Evolutionary conservation across 495 filamentous ascomycete species (phyloP).

Genomic region (Lasiosphaeria hispida): DNA sequence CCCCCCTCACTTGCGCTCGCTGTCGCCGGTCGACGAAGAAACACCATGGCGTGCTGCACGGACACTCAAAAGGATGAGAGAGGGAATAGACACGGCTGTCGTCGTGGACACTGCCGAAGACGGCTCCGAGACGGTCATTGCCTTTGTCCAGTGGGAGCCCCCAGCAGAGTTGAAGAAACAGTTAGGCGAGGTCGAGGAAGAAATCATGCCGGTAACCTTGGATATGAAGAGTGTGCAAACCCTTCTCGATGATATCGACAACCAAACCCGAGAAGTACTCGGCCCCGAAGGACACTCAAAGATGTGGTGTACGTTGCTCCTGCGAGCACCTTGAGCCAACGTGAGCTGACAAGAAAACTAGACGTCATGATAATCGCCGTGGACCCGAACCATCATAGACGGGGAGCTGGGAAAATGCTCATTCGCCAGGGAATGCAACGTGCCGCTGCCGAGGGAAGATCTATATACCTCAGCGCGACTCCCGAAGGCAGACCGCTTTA

Average conservation of each 20-base stretch:
- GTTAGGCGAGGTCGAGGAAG: not conserved
- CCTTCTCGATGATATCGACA: conserved; percentile 1
- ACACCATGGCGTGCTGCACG: conserved; percentile 19
- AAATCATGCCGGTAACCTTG: conserved; percentile 4
- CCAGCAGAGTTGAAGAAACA: conserved; percentile 1
- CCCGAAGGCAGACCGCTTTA: conserved; percentile 22
- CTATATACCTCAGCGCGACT: conserved; percentile 20
- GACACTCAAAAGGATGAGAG: conserved; percentile 13
- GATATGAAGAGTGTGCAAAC: conserved; percentile 7
- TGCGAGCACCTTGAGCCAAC: not conserved
- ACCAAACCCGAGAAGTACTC: conserved; percentile 10
- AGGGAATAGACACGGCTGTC: conserved; percentile 21
- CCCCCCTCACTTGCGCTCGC: conserved; percentile 16
- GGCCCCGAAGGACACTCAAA: conserved; percentile 19
- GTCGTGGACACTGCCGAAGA: conserved; percentile 20
- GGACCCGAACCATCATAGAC: conserved; percentile 23
- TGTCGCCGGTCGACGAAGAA: conserved; percentile 16
- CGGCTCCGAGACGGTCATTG: conserved; percentile 13
- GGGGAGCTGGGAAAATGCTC: conserved; percentile 27
- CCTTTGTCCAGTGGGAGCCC: conserved; percentile 27
- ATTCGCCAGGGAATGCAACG: conserved; percentile 22
- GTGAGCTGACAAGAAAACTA: conserved; percentile 2
- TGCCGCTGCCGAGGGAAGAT: conserved; percentile 10
- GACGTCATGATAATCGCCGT: conserved; percentile 23
- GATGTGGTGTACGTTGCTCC: conserved; percentile 27